Percentiles rank a stretch among this genome's conserved stretches.
phyloP scores from a whole-genome alignment of 371 early-diverging fungal genomes.

The Dinochytrium kinnereticum region DNA sequence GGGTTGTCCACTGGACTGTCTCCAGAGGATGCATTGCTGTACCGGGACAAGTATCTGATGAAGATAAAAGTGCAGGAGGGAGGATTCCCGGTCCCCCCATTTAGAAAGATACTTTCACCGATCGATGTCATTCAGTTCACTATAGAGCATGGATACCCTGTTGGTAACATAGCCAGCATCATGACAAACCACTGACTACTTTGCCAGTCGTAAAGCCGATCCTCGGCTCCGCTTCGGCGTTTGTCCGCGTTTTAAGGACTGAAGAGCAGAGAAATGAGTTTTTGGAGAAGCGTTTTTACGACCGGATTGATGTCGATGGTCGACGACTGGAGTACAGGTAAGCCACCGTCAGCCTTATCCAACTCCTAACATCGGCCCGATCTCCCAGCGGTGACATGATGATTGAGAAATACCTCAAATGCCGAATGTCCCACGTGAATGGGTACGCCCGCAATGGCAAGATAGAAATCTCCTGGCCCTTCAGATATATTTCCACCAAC shows the following conservation, averaged over 20 bases:
- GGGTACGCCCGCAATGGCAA: slow-evolving; percentile 42
- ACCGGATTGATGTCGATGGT: slow-evolving; percentile 36
- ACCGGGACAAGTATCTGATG: slow-evolving; percentile 52
- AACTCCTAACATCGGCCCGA: too few species aligned
- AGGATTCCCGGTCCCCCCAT: slow-evolving; percentile 46
- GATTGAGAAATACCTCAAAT: slow-evolving; percentile 40
- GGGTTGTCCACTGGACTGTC: slow-evolving; percentile 20
- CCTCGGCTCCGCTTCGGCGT: slow-evolving; percentile 45
- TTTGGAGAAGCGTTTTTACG: slow-evolving; percentile 39
- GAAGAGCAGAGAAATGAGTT: slow-evolving; percentile 33
- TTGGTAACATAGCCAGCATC: too few species aligned
- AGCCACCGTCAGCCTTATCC: too few species aligned
- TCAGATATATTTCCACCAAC: slow-evolving; percentile 48
- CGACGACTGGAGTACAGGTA: slow-evolving; percentile 39
- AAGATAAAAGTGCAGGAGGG: slow-evolving; percentile 24
- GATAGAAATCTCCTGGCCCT: slow-evolving; percentile 46
- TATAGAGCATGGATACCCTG: slow-evolving; percentile 39
- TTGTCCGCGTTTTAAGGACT: slow-evolving; percentile 37
- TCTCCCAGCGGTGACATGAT: slow-evolving; percentile 47
- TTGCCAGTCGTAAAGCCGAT: slow-evolving; percentile 45
- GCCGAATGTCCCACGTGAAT: slow-evolving; percentile 53
- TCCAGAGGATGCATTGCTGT: slow-evolving; percentile 29
- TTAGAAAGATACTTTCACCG: slow-evolving; percentile 37
- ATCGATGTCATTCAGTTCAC: slow-evolving; percentile 39
- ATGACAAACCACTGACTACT: too few species aligned